phyloP scores from a whole-genome alignment of 768 basidiomycete genomes.

The Lactifluus echinatus region DNA sequence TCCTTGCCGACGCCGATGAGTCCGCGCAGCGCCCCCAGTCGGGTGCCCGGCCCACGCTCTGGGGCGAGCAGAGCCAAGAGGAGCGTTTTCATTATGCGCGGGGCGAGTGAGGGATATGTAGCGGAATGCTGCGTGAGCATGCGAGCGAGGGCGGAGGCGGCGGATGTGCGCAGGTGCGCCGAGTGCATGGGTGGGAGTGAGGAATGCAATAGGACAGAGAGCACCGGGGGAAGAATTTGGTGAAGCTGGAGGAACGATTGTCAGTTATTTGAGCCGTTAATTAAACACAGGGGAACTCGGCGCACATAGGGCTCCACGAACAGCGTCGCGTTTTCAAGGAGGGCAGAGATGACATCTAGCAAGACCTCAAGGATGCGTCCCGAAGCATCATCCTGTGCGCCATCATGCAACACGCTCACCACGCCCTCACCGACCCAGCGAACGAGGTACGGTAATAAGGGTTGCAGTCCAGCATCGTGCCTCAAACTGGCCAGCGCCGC shows the following conservation, averaged over 20 bases:
- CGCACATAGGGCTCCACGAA: constrained; percentile 96
- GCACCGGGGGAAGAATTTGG: constrained; percentile 87
- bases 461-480: constrained; percentile 84
- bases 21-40: constrained; percentile 86
- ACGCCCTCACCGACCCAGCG: constrained; percentile 93
- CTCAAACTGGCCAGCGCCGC: constrained; percentile 88
- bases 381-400: constrained; percentile 49
- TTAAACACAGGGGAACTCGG: background rate
- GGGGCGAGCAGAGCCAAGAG: constrained; percentile 72
- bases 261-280: background rate
- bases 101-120: constrained; percentile 81
- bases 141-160: constrained; percentile 77
- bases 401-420: constrained; percentile 46
- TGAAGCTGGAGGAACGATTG: constrained; percentile 55
- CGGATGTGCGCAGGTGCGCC: constrained; percentile 65
- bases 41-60: constrained; percentile 67
- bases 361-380: constrained; percentile 70
- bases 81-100: constrained; percentile 90
- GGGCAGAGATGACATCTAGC: constrained; percentile 75
- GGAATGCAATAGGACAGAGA: constrained; percentile 86
- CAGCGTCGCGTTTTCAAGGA: constrained; percentile 78
- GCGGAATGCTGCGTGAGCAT: constrained; percentile 75
- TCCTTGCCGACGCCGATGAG: constrained; percentile 80
- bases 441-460: constrained; percentile 87
- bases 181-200: constrained; percentile 67